Base-by-base conservation (phyloP, 1,284 basidiomycete species). In the Ustilago tritici region DNA sequence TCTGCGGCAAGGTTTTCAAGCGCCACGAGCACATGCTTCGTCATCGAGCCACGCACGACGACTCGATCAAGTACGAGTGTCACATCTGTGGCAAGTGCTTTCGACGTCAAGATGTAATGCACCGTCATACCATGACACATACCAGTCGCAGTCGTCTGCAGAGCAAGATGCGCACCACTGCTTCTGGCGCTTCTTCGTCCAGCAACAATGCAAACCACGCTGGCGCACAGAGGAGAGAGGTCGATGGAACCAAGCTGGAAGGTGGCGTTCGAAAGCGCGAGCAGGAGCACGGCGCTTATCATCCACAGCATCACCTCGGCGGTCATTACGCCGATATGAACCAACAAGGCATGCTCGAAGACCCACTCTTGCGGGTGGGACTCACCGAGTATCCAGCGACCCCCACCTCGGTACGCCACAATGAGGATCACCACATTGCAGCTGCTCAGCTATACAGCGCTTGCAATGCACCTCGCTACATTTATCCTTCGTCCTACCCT, bases 11-110 rank as follows among this genome's bases (percentile, higher is more conserved):
- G 41, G 57, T 70, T 15, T 78, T 78, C 47, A 78, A 78, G 58
- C 67, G 76, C 10, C 76, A 78, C 59, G 76, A 78, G 40, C 76
- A 78, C 56, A 78, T 78, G 76, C 63, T 73, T 8, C 76, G 76
- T 36, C 76, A 78, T 41, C 63, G 71, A 11, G 76, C 76, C 5
- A 78, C 76, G n/a, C 76, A 78, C 40, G 71, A 73, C 59, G 76
- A 78, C 23, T 36, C 38, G 11, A 70, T 74, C 67, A 73, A 70
- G 65, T 78, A 78, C 54, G 67, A 70, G 15, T 78, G 76, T 35
- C 64, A 67, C 32, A 78, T 78, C 47, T 78, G 76, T 28, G 70
- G 76, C 43, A 78, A 78, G 38, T 62, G 62, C 34, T 78, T 78
- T 55, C 70, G 70, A n/a, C 70, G 76, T 31, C 76, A 78, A 35